phyloP scores from a whole-genome alignment of 2,329 filamentous ascomycete genomes.

The Monosporascus sp. region DNA sequence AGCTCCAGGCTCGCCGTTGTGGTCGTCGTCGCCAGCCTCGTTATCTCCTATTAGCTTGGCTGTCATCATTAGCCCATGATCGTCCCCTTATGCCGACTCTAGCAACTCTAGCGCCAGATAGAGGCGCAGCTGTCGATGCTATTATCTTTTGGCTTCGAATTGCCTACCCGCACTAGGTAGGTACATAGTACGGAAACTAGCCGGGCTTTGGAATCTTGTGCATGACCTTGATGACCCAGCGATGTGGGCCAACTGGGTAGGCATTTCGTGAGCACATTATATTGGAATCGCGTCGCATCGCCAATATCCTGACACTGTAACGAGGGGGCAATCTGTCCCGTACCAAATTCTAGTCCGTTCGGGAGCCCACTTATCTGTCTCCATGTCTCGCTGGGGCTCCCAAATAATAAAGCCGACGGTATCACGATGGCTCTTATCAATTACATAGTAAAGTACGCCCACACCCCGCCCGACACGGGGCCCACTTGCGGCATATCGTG shows the following conservation, averaged over 20 bases:
- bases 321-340: constrained; percentile 12
- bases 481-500: constrained; percentile 24
- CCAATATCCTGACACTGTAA: constrained; percentile 1
- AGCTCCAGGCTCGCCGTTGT: not conserved
- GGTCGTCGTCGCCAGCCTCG: not conserved
- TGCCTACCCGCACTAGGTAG: no score
- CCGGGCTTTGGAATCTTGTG: no score
- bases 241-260: not conserved
- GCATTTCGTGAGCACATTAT: not conserved
- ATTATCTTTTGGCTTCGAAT: not conserved
- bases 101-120: not conserved
- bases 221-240: not conserved
- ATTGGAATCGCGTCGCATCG: not conserved
- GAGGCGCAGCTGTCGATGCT: not conserved
- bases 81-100: not conserved
- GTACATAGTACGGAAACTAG: no score
- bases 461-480: constrained; percentile 17
- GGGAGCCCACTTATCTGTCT: constrained; percentile 15
- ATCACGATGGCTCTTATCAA: constrained; percentile 19
- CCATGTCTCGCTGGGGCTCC: constrained; percentile 10
- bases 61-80: not conserved
- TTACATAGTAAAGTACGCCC: constrained; percentile 8
- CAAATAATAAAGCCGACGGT: constrained; percentile 11
- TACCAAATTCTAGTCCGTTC: constrained; percentile 22
- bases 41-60: not conserved